Percentiles rank a stretch among this genome's conserved stretches.
Conservation (phyloP, 768 basidiomycete species). For the Rhizopogon sp. region DNA sequence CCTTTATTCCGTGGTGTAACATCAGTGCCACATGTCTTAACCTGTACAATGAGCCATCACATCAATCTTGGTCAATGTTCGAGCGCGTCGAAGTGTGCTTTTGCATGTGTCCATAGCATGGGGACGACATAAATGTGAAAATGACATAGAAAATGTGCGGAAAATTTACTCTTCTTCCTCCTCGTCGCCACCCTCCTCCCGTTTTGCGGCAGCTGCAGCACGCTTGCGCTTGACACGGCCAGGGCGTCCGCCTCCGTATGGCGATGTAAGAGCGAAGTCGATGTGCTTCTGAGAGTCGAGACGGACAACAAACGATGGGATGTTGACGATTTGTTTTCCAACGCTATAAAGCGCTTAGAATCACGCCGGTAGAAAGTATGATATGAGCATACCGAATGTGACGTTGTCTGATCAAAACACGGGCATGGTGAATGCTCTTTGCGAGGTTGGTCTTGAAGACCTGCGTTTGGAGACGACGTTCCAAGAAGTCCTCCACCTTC, state of each 20-base stretch:
- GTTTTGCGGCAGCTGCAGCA: conserved; percentile 86
- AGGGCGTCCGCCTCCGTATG: conserved; percentile 90
- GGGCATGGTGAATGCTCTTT: conserved; percentile 97
- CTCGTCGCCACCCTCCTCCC: conserved; percentile 83
- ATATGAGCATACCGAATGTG: conserved; percentile 81
- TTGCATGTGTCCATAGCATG: conserved; percentile 27
- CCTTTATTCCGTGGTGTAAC: too few relatives aligned
- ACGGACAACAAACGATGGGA: conserved; percentile 97
- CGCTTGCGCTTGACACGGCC: conserved; percentile 99
- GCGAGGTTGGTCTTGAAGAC: conserved; percentile 99
- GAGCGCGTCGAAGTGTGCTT: conserved; percentile 18
- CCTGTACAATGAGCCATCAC: neutral
- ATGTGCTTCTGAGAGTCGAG: conserved; percentile 99
- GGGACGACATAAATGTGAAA: conserved; percentile 23
- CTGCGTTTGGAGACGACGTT: conserved; percentile 97
- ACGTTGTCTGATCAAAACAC: conserved; percentile 95
- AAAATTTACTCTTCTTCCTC: conserved; percentile 79
- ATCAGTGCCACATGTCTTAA: too few relatives aligned
- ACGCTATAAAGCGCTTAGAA: conserved; percentile 49
- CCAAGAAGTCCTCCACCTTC: conserved; percentile 99
- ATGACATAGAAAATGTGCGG: conserved; percentile 21
- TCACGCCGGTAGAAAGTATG: neutral
- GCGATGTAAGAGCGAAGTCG: conserved; percentile 96
- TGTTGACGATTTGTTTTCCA: conserved; percentile 98
- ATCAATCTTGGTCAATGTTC: neutral